Evolutionary conservation across 2,329 filamentous ascomycete species (phyloP).

Genomic region (Whalleya microplaca): DNA sequence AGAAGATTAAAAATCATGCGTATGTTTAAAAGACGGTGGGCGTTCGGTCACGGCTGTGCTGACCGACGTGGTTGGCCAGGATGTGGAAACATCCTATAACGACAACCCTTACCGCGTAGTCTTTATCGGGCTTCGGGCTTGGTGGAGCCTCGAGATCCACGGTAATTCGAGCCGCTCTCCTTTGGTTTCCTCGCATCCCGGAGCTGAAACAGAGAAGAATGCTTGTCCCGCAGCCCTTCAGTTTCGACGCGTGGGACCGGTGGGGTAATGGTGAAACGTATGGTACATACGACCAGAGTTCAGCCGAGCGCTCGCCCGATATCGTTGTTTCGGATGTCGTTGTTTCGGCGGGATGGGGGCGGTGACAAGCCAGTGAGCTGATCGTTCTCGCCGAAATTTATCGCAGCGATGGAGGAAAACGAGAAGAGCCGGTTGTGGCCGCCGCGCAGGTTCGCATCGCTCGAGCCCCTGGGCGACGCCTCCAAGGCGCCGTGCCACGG

Average conservation of each 20-base stretch:
- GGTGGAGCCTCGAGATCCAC: background rate
- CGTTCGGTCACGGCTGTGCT: background rate
- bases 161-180: slow-evolving; percentile 20
- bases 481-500: slow-evolving; percentile 42
- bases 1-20: slow-evolving; percentile 1
- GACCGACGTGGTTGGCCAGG: background rate
- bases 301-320: slow-evolving; percentile 56
- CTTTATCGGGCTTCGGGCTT: background rate
- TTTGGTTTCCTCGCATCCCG: slow-evolving; percentile 4
- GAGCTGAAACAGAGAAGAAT: slow-evolving; percentile 18
- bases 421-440: slow-evolving; percentile 49
- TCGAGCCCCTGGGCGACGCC: slow-evolving; percentile 42
- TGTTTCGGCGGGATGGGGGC: slow-evolving; percentile 47
- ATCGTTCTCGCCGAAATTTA: slow-evolving; percentile 51
- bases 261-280: slow-evolving; percentile 9
- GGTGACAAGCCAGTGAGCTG: slow-evolving; percentile 52
- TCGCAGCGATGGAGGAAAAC: slow-evolving; percentile 47
- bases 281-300: slow-evolving; percentile 10
- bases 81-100: background rate
- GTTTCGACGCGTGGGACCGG: slow-evolving; percentile 7
- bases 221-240: slow-evolving; percentile 6
- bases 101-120: background rate
- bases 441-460: slow-evolving; percentile 33
- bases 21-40: background rate
- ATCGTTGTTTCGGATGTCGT: slow-evolving; percentile 54